Evolutionary conservation across 2,329 filamentous ascomycete species (phyloP), one percentile per base, ranked within the genome.

Genomic region (Alternaria solani): DNA sequence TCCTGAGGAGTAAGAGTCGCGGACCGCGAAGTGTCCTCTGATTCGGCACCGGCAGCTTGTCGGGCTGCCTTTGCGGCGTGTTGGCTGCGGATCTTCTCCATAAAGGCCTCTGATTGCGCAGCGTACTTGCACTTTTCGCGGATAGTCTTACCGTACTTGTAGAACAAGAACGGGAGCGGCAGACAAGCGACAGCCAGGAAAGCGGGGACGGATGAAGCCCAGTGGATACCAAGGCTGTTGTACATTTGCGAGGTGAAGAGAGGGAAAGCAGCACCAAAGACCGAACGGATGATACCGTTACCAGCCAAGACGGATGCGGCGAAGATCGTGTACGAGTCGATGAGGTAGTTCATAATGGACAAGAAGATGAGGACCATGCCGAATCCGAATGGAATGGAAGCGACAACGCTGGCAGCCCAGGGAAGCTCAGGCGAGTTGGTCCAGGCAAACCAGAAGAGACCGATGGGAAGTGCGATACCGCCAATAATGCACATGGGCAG

Each of bases 191-290:
- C 75, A 0, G 90, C 87, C 4, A 94, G 81, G 79, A 94, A 94
- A 0, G 88, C 92, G 0, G 91, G 91, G 14, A 94, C 81, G 0
- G 87, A 88, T 34, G 85, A 88, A 1, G 90, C 91, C 91, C 91
- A 94, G 79, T 93, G 90, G 57, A 91, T 88, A 48, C 91, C 78
- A 5, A 79, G 64, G 28, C 66, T 55, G 11, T 62, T 62, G 68
- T 84, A 84, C 82, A 84, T 92, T 70, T 92, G 88, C 2, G 82
- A 85, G 0, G 90, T 88, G 75, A 95, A 95, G 1, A 95, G 84
- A 1, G 92, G 92, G 82, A 96, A 95, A 1, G 85, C 88, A 2
- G 91, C 91, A 64, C 91, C 92, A 63, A 89, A 90, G 8, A 93
- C 81, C 0, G 91, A 94, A 67, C 93, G 89, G 38, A 96, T 80